Evolutionary conservation across 192 early-diverging fungal species (phyloP).

Genomic region (Haplosporangium gracile): DNA sequence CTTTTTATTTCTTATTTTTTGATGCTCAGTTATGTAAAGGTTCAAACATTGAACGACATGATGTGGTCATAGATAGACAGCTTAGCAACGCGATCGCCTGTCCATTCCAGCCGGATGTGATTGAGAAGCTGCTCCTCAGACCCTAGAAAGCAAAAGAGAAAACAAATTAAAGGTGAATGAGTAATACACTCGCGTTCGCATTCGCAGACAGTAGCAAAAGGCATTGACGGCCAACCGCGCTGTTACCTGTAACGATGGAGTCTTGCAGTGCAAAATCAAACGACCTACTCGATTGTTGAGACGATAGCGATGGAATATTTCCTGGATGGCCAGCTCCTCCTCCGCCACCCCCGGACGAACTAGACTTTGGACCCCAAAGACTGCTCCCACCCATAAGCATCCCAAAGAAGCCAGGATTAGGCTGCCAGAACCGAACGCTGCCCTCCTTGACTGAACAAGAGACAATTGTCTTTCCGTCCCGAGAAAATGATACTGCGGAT

Average conservation of each 20-base stretch:
- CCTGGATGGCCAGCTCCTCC: conserved; percentile 8
- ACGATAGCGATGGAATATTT: conserved; percentile 35
- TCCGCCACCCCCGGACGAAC: conserved; percentile 19
- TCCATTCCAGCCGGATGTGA: conserved; percentile 65
- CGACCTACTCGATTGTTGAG: conserved; percentile 60
- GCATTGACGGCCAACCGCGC: neutral
- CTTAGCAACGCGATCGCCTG: conserved; percentile 61
- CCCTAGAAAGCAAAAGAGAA: conserved; percentile 23
- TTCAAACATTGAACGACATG: conserved; percentile 72
- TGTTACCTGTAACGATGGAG: conserved; percentile 40
- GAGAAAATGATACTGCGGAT: conserved; percentile 80
- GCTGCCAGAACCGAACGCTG: conserved; percentile 81
- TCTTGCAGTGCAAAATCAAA: conserved; percentile 56
- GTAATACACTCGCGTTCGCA: neutral
- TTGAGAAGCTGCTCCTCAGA: conserved; percentile 47
- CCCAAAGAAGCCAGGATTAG: conserved; percentile 77
- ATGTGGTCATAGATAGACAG: conserved; percentile 63
- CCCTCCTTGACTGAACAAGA: conserved; percentile 79
- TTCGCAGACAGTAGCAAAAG: neutral
- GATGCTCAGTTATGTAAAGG: neutral
- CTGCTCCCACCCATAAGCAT: conserved; percentile 65
- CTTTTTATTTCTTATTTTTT: neutral
- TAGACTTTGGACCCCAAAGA: conserved; percentile 37
- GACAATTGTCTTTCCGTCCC: conserved; percentile 81
- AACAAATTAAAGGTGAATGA: neutral